Conservation (phyloP, 2,329 filamentous ascomycete genomes). For the Penicillium sp. region DNA sequence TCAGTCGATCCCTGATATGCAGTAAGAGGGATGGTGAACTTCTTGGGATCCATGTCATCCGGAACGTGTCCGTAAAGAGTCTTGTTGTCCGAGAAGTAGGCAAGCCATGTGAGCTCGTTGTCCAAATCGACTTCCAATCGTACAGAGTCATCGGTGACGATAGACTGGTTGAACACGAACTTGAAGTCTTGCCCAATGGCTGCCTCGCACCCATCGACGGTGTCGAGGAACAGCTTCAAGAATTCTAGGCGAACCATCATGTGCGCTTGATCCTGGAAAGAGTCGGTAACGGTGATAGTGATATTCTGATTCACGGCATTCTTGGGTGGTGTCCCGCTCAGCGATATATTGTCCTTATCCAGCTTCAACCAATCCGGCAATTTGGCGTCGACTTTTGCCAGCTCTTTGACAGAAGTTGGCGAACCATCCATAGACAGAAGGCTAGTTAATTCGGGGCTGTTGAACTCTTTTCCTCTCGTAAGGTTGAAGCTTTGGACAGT, state of each 20-base stretch:
- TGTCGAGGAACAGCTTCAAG: constrained; percentile 45
- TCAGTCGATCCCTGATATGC: constrained; percentile 41
- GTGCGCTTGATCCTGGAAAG: constrained; percentile 59
- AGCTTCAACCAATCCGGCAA: constrained; percentile 70
- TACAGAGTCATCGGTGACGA: constrained; percentile 44
- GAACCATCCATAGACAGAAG: constrained; percentile 61
- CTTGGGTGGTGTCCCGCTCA: constrained; percentile 66
- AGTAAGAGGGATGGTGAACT: constrained; percentile 46
- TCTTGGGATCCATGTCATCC: constrained; percentile 37
- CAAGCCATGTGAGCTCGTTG: constrained; percentile 48
- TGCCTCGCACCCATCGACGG: constrained; percentile 49
- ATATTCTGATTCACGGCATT: constrained; percentile 62
- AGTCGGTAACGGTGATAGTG: constrained; percentile 59
- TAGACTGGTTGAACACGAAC: constrained; percentile 48
- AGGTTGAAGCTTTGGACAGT: constrained; percentile 59
- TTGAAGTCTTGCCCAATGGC: constrained; percentile 52
- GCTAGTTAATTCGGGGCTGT: constrained; percentile 53
- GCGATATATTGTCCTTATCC: constrained; percentile 58
- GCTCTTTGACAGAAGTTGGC: constrained; percentile 49
- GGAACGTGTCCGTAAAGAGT: constrained; percentile 54
- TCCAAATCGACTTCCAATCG: constrained; percentile 48
- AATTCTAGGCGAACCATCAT: constrained; percentile 54
- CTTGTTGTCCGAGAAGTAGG: constrained; percentile 47
- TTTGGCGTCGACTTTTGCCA: constrained; percentile 54
- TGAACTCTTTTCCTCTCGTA: constrained; percentile 53